phyloP scores from a whole-genome alignment of 23 red algal species.

The Cyanidium caldarium region DNA sequence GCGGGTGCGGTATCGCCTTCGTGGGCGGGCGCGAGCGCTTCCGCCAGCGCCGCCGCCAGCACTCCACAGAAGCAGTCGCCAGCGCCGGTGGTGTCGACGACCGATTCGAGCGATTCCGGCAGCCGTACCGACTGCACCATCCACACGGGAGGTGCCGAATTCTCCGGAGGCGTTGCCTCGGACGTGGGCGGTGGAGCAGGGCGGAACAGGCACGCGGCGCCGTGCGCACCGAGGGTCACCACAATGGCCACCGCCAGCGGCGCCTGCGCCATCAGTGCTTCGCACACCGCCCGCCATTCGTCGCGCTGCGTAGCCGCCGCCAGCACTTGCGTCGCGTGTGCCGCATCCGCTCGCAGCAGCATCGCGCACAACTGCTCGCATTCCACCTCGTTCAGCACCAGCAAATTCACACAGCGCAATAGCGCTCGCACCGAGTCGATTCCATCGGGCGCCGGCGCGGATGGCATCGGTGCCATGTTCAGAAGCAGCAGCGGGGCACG shows the following conservation, averaged over 20 bases:
- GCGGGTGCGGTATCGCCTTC: not conserved
- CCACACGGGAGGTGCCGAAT: not conserved
- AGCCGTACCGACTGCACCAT: not conserved
- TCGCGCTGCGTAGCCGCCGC: not conserved
- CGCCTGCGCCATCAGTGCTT: not conserved
- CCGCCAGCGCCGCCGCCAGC: not conserved
- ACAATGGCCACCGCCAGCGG: not conserved
- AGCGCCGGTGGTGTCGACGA: not conserved
- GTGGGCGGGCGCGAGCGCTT: not conserved
- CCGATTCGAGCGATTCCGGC: not conserved
- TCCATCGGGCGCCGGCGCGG: no score
- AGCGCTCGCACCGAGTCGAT: not conserved
- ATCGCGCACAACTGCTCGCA: not conserved
- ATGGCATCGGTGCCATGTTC: not conserved
- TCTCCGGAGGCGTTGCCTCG: not conserved
- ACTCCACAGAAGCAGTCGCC: conserved; percentile 3
- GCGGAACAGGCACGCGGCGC: not conserved
- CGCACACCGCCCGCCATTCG: not conserved
- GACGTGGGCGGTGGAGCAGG: not conserved
- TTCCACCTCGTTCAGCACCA: not conserved
- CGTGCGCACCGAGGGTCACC: not conserved
- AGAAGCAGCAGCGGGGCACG: not conserved
- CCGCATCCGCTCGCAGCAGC: not conserved
- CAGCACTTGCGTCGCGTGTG: not conserved
- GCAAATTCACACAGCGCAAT: not conserved